Conservation (phyloP, 73 alveolate genomes). For the Paramecium tetraurelia region DNA sequence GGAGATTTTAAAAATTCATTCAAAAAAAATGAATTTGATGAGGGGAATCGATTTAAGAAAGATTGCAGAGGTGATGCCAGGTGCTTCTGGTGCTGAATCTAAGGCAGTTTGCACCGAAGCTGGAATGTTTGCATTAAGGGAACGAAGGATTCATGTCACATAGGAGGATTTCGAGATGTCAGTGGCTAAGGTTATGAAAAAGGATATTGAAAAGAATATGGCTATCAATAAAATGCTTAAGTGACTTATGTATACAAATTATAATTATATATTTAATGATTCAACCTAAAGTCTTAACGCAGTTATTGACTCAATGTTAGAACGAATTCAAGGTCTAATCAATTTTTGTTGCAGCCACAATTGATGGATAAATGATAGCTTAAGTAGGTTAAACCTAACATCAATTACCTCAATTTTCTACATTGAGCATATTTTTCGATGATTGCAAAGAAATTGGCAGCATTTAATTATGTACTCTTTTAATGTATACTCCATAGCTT, state of each 20-base stretch:
- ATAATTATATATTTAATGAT: background rate
- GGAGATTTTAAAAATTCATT: conserved; percentile 97
- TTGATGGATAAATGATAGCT: conserved; percentile 22
- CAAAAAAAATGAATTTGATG: conserved; percentile 95
- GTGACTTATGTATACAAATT: conserved; percentile 21
- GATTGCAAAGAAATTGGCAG: background rate
- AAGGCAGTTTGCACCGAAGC: conserved; percentile 94
- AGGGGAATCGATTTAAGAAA: conserved; percentile 94
- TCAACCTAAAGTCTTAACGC: background rate
- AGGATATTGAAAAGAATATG: conserved; percentile 98
- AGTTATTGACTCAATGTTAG: background rate
- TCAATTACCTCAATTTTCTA: conserved; percentile 12
- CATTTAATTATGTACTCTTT: background rate
- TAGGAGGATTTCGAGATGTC: conserved; percentile 99
- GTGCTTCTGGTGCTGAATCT: conserved; percentile 99
- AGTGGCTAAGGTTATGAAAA: conserved; percentile 99
- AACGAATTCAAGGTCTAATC: background rate
- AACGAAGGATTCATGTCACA: conserved; percentile 99
- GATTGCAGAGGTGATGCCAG: conserved; percentile 93
- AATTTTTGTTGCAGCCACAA: background rate
- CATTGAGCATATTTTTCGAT: background rate
- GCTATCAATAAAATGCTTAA: conserved; percentile 86
- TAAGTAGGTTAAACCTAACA: conserved; percentile 7
- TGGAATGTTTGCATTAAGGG: conserved; percentile 99
- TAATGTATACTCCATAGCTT: background rate